These are phyloP conservation scores for Boletus eberwhitei DNA, from an alignment of 768 basidiomycete species.

Conservation along the genomic window DNA sequence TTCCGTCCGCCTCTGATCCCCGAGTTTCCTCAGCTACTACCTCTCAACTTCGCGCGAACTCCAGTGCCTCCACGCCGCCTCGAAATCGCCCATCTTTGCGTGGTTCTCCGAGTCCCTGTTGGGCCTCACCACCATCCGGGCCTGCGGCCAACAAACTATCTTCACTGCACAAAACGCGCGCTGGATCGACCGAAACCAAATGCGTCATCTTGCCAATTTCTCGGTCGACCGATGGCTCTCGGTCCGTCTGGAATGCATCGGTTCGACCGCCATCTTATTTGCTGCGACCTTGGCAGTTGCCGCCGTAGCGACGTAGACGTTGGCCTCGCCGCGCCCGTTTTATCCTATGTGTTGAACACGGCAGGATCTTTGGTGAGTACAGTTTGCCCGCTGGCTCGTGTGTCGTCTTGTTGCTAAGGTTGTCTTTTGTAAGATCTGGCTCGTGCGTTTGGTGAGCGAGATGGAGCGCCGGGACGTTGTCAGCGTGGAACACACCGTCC, in stretches of 20 bases:
- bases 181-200: constrained; percentile 82
- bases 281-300: constrained; percentile 64
- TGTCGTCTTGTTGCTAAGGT: not conserved
- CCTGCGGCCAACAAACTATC: constrained; percentile 65
- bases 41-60: constrained; percentile 83
- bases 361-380: constrained; percentile 69
- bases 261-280: constrained; percentile 72
- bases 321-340: constrained; percentile 80
- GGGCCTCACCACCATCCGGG: constrained; percentile 80
- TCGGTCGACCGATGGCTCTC: constrained; percentile 83
- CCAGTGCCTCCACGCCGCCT: constrained; percentile 84
- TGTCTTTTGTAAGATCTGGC: constrained; percentile 59
- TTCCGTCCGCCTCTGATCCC: not conserved
- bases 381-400: not conserved
- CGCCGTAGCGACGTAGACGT: constrained; percentile 81
- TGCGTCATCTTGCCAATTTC: constrained; percentile 69
- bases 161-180: constrained; percentile 69
- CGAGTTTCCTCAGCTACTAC: constrained; percentile 59
- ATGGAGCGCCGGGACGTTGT: constrained; percentile 91
- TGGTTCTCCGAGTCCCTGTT: constrained; percentile 78
- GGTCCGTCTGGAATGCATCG: constrained; percentile 82
- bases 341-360: constrained; percentile 81
- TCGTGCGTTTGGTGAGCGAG: constrained; percentile 78
- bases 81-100: constrained; percentile 87
- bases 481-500: constrained; percentile 81